Base-by-base conservation (phyloP, 768 basidiomycete species). In the Leccinum boreale region DNA sequence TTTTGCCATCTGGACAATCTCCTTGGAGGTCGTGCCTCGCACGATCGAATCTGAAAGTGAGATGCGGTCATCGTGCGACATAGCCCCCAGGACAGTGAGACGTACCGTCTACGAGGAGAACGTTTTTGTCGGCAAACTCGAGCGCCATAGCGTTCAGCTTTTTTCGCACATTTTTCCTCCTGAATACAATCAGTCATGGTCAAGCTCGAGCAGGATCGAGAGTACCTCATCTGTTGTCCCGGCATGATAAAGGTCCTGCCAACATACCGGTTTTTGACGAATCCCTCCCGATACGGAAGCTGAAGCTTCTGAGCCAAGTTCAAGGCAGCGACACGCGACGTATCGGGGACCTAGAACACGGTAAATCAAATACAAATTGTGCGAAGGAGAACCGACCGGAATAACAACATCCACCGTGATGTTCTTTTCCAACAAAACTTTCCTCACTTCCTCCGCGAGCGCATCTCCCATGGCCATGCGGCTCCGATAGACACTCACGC, bases 221-320 rank as follows among this genome's bases (percentile, higher is more conserved):
- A 57, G 42, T 67, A 85, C 92, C 94, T 85, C 86, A 93, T 90
- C 72, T 92, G 89, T 70, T 99, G 97, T 23, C 96, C 97, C 8
- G 97, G 96, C 97, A 99, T 99, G 75, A 99, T 98, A 72, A 99
- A 99, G 0, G 97, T 99, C 63, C 97, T 79, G 3, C 95, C 97
- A 31, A 98, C 94, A 74, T 99, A 99, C 33, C 97, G 86, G 73
- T 99, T 99, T 79, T 99, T 99, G 65, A 98, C 85, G 72, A 99
- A 98, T 1, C 97, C 97, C 76, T 99, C 97, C 48, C 97, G 85
- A 73, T 98, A 99, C 4, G 97, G 96, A 31, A 98, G 77, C 7
- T 82, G 70, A 45, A 98, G 79, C 66, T 86, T 89, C 71, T 99
- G 96, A 19, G 97, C 97, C 39, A 97, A 77, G 70, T 99, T 96